Evolutionary conservation across 305 asterid genomes (phyloP).

Genomic region (Petunia hybrid): DNA sequence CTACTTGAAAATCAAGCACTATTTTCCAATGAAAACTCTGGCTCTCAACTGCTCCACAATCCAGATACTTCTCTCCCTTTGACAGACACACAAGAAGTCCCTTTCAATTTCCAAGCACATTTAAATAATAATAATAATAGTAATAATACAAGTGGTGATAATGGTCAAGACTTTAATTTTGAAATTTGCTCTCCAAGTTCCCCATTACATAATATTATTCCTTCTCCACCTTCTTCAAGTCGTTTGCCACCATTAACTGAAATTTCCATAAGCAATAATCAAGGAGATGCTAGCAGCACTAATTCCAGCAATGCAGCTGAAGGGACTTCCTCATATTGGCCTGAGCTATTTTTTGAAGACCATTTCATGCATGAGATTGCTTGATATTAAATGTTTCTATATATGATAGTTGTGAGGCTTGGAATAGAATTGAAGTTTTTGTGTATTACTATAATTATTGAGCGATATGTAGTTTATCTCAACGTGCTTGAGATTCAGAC

Average conservation of each 20-base stretch:
- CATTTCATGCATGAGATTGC: slow-evolving; percentile 45
- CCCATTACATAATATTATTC: slow-evolving; percentile 32
- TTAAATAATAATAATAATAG: slow-evolving; percentile 31
- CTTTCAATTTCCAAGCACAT: slow-evolving; percentile 48
- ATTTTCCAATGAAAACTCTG: slow-evolving; percentile 40
- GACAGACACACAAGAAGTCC: slow-evolving; percentile 42
- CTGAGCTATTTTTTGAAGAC: slow-evolving; percentile 47
- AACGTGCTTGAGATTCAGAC: neutral
- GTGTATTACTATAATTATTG: neutral
- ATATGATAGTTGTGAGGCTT: neutral
- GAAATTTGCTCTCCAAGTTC: slow-evolving; percentile 14
- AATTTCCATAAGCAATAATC: slow-evolving; percentile 34
- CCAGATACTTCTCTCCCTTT: slow-evolving; percentile 21
- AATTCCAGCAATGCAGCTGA: slow-evolving; percentile 39
- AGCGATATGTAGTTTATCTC: neutral
- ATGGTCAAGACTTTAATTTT: slow-evolving; percentile 7
- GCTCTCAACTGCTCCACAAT: slow-evolving; percentile 53
- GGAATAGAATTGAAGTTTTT: neutral
- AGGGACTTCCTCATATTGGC: slow-evolving; percentile 45
- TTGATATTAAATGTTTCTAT: neutral
- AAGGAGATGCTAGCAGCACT: slow-evolving; percentile 42
- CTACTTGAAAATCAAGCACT: slow-evolving; percentile 37
- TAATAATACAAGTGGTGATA: slow-evolving; percentile 20
- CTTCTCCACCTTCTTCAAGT: slow-evolving; percentile 35
- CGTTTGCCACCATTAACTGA: slow-evolving; percentile 42